Percentiles rank a stretch among this genome's conserved stretches.
Evolutionary conservation across 2,329 filamentous ascomycete genomes (phyloP).

Genomic region (Chaetomium globosum): DNA sequence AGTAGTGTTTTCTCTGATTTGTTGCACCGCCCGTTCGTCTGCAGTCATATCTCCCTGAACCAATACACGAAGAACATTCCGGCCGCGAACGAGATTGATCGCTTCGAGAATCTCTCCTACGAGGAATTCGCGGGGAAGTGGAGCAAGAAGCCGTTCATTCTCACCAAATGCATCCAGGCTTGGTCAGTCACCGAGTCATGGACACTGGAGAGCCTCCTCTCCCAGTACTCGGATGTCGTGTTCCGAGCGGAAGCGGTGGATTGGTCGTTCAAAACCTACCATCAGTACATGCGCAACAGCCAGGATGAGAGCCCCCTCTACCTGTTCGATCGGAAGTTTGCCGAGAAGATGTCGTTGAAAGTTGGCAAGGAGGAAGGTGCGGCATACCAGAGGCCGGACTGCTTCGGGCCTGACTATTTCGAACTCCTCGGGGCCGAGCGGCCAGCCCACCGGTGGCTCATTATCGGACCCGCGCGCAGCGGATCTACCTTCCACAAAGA

Average conservation of each 20-base stretch:
- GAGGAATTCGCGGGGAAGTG: conserved; percentile 74
- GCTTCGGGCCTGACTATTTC: conserved; percentile 87
- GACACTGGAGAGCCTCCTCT: conserved; percentile 68
- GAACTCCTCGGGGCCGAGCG: conserved; percentile 74
- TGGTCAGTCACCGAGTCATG: conserved; percentile 81
- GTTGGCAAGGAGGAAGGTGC: conserved; percentile 56
- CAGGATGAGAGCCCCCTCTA: conserved; percentile 88
- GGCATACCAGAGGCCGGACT: conserved; percentile 77
- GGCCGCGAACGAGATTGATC: conserved; percentile 68
- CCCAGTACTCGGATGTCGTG: conserved; percentile 64
- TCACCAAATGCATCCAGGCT: conserved; percentile 75
- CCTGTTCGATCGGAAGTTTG: conserved; percentile 85
- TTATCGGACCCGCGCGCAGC: conserved; percentile 82
- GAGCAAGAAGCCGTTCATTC: conserved; percentile 81
- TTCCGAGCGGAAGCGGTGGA: conserved; percentile 94
- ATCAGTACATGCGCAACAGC: conserved; percentile 77
- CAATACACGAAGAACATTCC: conserved; percentile 74
- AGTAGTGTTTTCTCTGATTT: conserved; percentile 84
- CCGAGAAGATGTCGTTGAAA: conserved; percentile 76
- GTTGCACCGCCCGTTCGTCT: conserved; percentile 86
- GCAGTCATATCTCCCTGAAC: conserved; percentile 71
- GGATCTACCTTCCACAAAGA: conserved; percentile 95
- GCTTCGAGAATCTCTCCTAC: conserved; percentile 68
- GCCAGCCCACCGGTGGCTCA: conserved; percentile 89
- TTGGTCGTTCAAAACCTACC: conserved; percentile 82